Evolutionary conservation across 768 basidiomycete species (phyloP).

Genomic region (Naganishia vishniacii): DNA sequence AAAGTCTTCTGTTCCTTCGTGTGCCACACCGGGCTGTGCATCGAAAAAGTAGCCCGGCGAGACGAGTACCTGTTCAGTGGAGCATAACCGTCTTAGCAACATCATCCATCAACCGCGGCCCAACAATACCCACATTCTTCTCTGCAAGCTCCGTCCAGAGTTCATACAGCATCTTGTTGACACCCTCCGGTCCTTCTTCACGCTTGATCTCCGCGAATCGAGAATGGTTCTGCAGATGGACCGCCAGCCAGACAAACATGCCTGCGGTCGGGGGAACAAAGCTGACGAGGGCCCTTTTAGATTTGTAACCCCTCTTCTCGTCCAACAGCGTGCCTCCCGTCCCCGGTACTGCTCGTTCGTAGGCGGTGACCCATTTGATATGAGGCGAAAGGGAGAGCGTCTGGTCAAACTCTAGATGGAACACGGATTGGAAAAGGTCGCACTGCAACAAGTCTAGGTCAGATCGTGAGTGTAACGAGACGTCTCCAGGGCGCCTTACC

Average conservation of each 20-base stretch:
- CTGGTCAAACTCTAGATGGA: slow-evolving; percentile 55
- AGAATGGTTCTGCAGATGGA: slow-evolving; percentile 61
- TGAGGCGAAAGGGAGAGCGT: slow-evolving; percentile 22
- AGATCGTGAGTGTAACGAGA: not conserved
- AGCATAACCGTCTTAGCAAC: no score
- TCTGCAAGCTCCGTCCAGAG: slow-evolving; percentile 58
- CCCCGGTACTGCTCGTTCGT: slow-evolving; percentile 49
- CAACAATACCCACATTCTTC: slow-evolving; percentile 33
- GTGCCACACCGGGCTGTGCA: slow-evolving; percentile 32
- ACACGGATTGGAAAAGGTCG: slow-evolving; percentile 61
- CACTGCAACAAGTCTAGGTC: slow-evolving; percentile 54
- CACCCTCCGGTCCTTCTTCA: slow-evolving; percentile 37
- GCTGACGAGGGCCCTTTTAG: slow-evolving; percentile 54
- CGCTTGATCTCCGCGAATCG: slow-evolving; percentile 43
- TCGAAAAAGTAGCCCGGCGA: slow-evolving; percentile 58
- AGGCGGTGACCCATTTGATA: slow-evolving; percentile 53
- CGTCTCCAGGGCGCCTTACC: slow-evolving; percentile 25
- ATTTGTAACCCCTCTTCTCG: slow-evolving; percentile 51
- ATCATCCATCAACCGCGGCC: no score
- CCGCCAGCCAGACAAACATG: slow-evolving; percentile 68
- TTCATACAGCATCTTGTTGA: slow-evolving; percentile 51
- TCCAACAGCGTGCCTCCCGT: slow-evolving; percentile 34
- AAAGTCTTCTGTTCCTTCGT: slow-evolving; percentile 37
- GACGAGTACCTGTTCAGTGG: slow-evolving; percentile 54
- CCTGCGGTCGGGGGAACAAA: slow-evolving; percentile 73